phyloP scores from a whole-genome alignment of 2,329 filamentous ascomycete genomes.

The Sordariomycetes sp. region DNA sequence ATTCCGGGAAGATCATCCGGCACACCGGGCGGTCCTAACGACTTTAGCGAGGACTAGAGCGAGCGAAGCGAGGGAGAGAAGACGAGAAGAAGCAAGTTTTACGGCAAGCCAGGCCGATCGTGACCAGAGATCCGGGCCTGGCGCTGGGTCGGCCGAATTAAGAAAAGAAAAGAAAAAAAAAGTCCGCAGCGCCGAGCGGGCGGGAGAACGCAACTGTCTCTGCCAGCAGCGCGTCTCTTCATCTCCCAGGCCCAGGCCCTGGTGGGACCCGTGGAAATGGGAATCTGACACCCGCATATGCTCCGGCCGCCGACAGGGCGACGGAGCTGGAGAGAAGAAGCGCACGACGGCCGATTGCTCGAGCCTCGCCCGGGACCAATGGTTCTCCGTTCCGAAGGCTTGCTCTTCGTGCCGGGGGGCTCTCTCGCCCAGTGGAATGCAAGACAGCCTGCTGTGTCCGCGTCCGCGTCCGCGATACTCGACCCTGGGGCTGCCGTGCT shows the following conservation, averaged over 20 bases:
- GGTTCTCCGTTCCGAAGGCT: no score
- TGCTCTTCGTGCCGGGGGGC: background rate
- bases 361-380: no score
- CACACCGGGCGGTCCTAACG: background rate
- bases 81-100: background rate
- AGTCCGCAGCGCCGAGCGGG: background rate
- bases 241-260: background rate
- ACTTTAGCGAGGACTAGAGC: background rate
- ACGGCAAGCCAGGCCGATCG: background rate
- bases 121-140: no score
- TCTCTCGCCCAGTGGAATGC: background rate
- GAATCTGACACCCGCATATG: background rate
- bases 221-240: background rate
- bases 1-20: background rate
- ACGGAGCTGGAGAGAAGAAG: background rate
- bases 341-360: background rate
- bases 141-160: no score
- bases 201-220: background rate
- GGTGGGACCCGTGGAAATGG: conserved; percentile 2
- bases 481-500: background rate
- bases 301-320: background rate
- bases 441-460: background rate
- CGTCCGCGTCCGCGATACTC: background rate
- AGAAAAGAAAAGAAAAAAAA: no score
- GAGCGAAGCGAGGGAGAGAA: background rate